Percentiles rank a stretch among this genome's conserved stretches.
These are phyloP conservation scores for Myriangium duriaei DNA, from an alignment of 2,329 filamentous ascomycete species.

Conservation along the genomic window DNA sequence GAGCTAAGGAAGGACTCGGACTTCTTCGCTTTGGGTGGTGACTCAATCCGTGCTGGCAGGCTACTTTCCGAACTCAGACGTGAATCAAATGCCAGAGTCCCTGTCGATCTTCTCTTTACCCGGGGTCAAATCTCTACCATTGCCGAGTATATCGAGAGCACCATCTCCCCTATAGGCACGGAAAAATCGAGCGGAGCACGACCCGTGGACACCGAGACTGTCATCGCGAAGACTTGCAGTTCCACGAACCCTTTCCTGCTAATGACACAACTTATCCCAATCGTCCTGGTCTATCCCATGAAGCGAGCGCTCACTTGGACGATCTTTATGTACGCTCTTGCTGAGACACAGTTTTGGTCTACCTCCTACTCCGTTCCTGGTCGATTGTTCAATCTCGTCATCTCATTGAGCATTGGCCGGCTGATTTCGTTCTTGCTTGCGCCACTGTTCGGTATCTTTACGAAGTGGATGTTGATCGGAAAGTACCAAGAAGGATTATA, in stretches of 20 bases:
- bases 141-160: slow-evolving; percentile 26
- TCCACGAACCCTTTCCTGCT: slow-evolving; percentile 40
- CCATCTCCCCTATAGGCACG: slow-evolving; percentile 7
- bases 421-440: slow-evolving; percentile 27
- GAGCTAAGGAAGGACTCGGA: slow-evolving; percentile 33
- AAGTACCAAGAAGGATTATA: slow-evolving; percentile 41
- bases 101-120: slow-evolving; percentile 41
- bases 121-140: slow-evolving; percentile 34
- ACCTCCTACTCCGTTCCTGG: slow-evolving; percentile 31
- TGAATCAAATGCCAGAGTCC: slow-evolving; percentile 37
- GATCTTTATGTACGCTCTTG: slow-evolving; percentile 37
- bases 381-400: slow-evolving; percentile 36
- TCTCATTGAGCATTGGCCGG: slow-evolving; percentile 34
- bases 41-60: slow-evolving; percentile 41
- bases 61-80: slow-evolving; percentile 40
- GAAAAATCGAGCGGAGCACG: slow-evolving; percentile 11
- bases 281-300: slow-evolving; percentile 39
- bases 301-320: slow-evolving; percentile 42
- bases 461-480: slow-evolving; percentile 45
- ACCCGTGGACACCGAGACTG: slow-evolving; percentile 11
- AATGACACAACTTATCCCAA: slow-evolving; percentile 38
- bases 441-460: slow-evolving; percentile 37
- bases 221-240: slow-evolving; percentile 26
- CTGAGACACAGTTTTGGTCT: slow-evolving; percentile 27
- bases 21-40: slow-evolving; percentile 43